phyloP scores from a whole-genome alignment of 371 early-diverging fungal genomes.

The Saksenaea vasiformis region DNA sequence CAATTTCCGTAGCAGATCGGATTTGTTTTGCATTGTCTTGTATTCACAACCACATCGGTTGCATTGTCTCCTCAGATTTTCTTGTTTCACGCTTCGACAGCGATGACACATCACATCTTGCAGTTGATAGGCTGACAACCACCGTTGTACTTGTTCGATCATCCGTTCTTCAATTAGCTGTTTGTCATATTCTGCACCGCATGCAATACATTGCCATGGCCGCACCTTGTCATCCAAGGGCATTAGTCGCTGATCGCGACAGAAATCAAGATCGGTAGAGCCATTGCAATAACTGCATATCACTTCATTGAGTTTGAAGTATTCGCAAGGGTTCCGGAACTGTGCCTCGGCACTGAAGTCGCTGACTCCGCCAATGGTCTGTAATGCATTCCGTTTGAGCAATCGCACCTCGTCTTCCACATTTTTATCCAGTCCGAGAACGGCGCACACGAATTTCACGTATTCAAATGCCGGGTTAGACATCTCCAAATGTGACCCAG shows the following conservation, averaged over 20 bases:
- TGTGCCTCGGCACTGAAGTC: slow-evolving; percentile 80
- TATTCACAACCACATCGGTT: slow-evolving; percentile 62
- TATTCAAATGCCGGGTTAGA: slow-evolving; percentile 78
- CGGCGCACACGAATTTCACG: slow-evolving; percentile 70
- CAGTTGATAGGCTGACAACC: slow-evolving; percentile 72
- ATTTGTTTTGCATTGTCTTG: slow-evolving; percentile 46
- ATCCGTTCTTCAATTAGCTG: slow-evolving; percentile 77
- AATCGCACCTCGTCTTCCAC: slow-evolving; percentile 66
- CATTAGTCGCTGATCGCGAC: slow-evolving; percentile 75
- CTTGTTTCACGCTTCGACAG: slow-evolving; percentile 78
- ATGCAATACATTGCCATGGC: slow-evolving; percentile 62
- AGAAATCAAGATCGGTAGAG: slow-evolving; percentile 87
- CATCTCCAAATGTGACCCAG: slow-evolving; percentile 67
- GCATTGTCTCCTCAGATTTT: slow-evolving; percentile 67
- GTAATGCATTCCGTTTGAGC: slow-evolving; percentile 77
- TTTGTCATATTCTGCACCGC: slow-evolving; percentile 76
- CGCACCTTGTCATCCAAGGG: slow-evolving; percentile 48
- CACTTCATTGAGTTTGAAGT: slow-evolving; percentile 77
- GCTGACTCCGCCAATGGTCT: slow-evolving; percentile 64
- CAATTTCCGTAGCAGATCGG: slow-evolving; percentile 53
- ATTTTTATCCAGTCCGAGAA: slow-evolving; percentile 70
- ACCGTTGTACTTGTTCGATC: slow-evolving; percentile 64
- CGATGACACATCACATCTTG: slow-evolving; percentile 86
- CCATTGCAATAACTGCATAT: slow-evolving; percentile 87
- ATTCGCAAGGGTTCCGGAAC: slow-evolving; percentile 80